Conservation (phyloP, 345 rosid species). For the Citrus glauca region DNA sequence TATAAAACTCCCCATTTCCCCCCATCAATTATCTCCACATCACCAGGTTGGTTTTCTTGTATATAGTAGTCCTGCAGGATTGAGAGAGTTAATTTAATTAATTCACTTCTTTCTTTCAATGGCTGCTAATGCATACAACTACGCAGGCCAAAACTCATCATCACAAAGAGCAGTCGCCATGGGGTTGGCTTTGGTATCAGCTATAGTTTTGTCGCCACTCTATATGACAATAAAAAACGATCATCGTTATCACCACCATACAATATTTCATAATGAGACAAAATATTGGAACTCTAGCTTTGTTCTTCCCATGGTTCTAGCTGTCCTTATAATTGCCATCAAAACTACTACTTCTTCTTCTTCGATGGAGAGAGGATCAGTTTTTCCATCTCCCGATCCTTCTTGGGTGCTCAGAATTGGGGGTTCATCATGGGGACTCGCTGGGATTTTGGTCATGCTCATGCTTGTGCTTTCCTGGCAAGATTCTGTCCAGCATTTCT, state of each 20-base stretch:
- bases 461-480: conserved; percentile 59
- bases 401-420: conserved; percentile 56
- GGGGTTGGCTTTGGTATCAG: conserved; percentile 51
- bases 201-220: conserved; percentile 47
- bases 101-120: background rate
- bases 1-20: conserved; percentile 16
- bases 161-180: conserved; percentile 56
- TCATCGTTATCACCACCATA: conserved; percentile 3
- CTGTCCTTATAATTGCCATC: conserved; percentile 53
- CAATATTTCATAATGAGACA: conserved; percentile 19
- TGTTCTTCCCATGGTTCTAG: conserved; percentile 54
- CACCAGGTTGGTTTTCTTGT: background rate
- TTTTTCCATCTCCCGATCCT: conserved; percentile 39
- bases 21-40: background rate
- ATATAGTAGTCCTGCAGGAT: too few species aligned
- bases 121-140: background rate
- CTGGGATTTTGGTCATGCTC: conserved; percentile 50
- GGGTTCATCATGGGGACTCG: conserved; percentile 59
- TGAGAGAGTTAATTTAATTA: too few species aligned
- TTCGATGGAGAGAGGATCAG: conserved; percentile 10
- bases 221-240: conserved; percentile 27
- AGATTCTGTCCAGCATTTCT: conserved; percentile 47
- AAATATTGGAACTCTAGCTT: conserved; percentile 41
- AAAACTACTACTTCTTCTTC: conserved; percentile 31
- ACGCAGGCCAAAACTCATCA: conserved; percentile 18